phyloP scores from a whole-genome alignment of 2,329 filamentous ascomycete species.

The Davidsoniella neocaledoniae region DNA sequence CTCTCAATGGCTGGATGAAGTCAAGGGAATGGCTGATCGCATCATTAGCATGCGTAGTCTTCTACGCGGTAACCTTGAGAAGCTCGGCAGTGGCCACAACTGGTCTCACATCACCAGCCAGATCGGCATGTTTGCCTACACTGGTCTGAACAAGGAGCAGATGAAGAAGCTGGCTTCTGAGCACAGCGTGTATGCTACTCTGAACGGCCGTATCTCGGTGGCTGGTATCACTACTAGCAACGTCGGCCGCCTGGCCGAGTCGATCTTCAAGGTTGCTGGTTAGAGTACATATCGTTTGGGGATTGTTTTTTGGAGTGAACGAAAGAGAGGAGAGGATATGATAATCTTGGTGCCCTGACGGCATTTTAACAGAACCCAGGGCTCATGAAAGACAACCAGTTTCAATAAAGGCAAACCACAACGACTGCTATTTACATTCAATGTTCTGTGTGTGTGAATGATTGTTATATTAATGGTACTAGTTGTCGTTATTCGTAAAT shows the following conservation, averaged over 20 bases:
- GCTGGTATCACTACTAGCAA: slow-evolving; percentile 69
- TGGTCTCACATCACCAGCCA: slow-evolving; percentile 98
- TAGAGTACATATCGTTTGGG: slow-evolving; percentile 19
- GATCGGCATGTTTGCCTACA: slow-evolving; percentile 99
- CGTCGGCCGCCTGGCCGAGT: slow-evolving; percentile 63
- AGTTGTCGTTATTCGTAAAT: background rate
- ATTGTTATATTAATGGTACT: background rate
- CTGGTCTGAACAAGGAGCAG: slow-evolving; percentile 74
- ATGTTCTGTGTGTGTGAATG: background rate
- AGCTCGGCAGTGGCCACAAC: slow-evolving; percentile 87
- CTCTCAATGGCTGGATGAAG: slow-evolving; percentile 87
- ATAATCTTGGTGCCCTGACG: no score
- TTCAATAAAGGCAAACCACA: background rate
- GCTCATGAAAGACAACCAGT: slow-evolving; percentile 8
- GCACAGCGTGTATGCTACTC: slow-evolving; percentile 95
- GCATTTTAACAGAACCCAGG: no score
- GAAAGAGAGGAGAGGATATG: background rate
- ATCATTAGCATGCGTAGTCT: slow-evolving; percentile 97
- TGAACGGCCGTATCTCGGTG: slow-evolving; percentile 74
- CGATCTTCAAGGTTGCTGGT: slow-evolving; percentile 71
- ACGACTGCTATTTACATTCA: no score
- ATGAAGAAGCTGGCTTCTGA: slow-evolving; percentile 87
- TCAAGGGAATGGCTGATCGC: slow-evolving; percentile 97
- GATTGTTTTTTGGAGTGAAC: background rate
- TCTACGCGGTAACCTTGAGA: slow-evolving; percentile 87